Base-by-base conservation (phyloP, 108 stramenopile genomes). In the Cyclostephanos tholiformis region DNA sequence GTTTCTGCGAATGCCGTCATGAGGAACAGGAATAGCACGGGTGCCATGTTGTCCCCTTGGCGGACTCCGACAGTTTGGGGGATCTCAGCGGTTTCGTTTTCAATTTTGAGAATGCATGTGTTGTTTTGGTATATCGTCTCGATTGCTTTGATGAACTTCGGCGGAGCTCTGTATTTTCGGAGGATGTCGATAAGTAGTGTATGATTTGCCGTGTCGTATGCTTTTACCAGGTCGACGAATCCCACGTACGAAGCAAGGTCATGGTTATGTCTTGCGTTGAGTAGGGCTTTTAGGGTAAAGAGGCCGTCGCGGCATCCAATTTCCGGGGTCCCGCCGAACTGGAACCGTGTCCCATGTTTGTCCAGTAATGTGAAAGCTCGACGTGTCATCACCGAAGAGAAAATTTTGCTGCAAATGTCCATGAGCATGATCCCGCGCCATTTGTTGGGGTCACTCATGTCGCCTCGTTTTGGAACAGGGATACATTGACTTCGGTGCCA, bases 21-120 rank as follows among this genome's bases (percentile, higher is more conserved):
- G 16, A 76, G 13, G 59, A 76, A 69, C 12, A 76, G 43, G 67
- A 76, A 76, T 13, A 76, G n/a, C 9, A 65, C 68, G 6, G 75
- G 68, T 49, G 75, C 26, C 29, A 60, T 30, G 36, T 60, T 60
- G n/a, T 60, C 59, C 4, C 59, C 59, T 38, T 60, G 36, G 4
- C 59, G 26, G 3, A 60, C 59, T 36, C 59, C 59, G 12, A 60
- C 59, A 1, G 32, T 36, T 61, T 62, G 67, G 51, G 39, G n/a
- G 14, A 65, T 63, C 6, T 36, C 38, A 6, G 10, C 41, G 30
- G 4, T 56, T 41, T 62, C 27, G 14, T 39, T 46, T 2, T 32
- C 62, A 19, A 64, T 41, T 26, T 69, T 69, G 0, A 76, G 30
- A 2, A 19, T 14, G 13, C 61, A 68, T 13, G 10, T 23, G 17